phyloP scores from a whole-genome alignment of 805 yeast genomes.

The Candida germanica region DNA sequence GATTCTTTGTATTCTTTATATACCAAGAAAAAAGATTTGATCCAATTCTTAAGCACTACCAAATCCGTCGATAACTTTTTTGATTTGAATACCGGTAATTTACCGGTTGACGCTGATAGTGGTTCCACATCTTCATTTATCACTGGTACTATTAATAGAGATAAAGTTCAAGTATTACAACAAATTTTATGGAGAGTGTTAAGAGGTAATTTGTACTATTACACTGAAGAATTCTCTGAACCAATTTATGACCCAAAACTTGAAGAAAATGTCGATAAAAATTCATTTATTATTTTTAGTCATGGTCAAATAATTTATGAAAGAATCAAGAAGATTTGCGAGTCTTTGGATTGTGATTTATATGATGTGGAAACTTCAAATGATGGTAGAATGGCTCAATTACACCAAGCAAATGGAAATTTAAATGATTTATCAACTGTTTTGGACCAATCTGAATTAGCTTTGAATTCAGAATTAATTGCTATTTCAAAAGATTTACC shows the following conservation, averaged over 20 bases:
- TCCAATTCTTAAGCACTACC: conserved; percentile 61
- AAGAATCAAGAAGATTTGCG: conserved; percentile 79
- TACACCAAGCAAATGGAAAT: conserved; percentile 23
- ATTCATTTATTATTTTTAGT: conserved; percentile 83
- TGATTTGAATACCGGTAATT: conserved; percentile 25
- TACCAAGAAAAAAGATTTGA: conserved; percentile 58
- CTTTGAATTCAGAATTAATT: conserved; percentile 73
- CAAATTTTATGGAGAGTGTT: conserved; percentile 88
- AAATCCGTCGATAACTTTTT: conserved; percentile 37
- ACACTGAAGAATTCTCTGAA: conserved; percentile 68
- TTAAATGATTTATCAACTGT: conserved; percentile 35
- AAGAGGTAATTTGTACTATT: conserved; percentile 86
- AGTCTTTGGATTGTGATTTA: conserved; percentile 82
- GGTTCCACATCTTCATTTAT: conserved; percentile 43
- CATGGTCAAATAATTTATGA: conserved; percentile 77
- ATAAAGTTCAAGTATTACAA: conserved; percentile 66
- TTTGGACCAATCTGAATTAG: conserved; percentile 44
- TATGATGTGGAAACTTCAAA: conserved; percentile 51
- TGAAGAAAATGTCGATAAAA: conserved; percentile 61
- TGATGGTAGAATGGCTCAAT: conserved; percentile 29
- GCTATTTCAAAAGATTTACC: conserved; percentile 73
- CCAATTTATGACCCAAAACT: conserved; percentile 61
- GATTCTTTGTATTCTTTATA: conserved; percentile 65
- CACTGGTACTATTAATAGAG: conserved; percentile 79
- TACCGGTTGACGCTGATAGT: conserved; percentile 33